Percentiles rank a stretch among this genome's conserved stretches.
These are phyloP conservation scores for Rosa lucieae DNA, from an alignment of 306 rosid genomes.

Conservation along the genomic window DNA sequence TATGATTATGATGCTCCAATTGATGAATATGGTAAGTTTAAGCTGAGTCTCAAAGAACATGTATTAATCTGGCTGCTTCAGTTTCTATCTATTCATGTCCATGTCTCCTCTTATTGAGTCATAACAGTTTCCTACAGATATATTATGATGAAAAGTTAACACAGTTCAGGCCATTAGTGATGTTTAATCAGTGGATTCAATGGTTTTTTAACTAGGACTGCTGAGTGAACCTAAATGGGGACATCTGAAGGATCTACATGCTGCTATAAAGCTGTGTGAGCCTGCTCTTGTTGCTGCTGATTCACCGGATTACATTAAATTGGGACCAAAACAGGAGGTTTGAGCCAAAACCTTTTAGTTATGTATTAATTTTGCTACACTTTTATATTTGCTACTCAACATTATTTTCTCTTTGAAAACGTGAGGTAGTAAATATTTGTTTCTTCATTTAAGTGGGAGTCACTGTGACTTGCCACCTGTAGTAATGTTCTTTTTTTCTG, in stretches of 20 bases:
- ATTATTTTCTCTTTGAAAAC: neutral
- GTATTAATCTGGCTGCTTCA: slow-evolving; percentile 9
- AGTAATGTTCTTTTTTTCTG: neutral
- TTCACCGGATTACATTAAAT: slow-evolving; percentile 66
- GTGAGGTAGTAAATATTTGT: neutral
- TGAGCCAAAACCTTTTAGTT: slow-evolving; percentile 24
- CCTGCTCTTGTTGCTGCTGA: slow-evolving; percentile 83
- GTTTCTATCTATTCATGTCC: neutral
- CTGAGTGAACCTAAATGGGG: slow-evolving; percentile 95
- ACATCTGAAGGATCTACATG: slow-evolving; percentile 90
- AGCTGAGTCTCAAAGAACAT: slow-evolving; percentile 15
- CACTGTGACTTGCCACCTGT: neutral
- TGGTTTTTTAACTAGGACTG: slow-evolving; percentile 54
- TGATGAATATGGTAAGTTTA: slow-evolving; percentile 84
- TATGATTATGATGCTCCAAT: slow-evolving; percentile 98
- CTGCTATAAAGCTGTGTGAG: slow-evolving; percentile 92
- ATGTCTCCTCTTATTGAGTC: neutral
- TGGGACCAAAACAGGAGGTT: slow-evolving; percentile 97
- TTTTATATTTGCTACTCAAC: slow-evolving; percentile 10
- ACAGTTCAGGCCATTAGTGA: neutral
- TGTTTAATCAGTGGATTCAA: neutral
- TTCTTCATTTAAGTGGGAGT: neutral
- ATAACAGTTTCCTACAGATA: neutral
- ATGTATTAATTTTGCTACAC: slow-evolving; percentile 3
- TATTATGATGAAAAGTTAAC: neutral